phyloP scores from a whole-genome alignment of 2,329 filamentous ascomycete species.

The Pestalotiopsis fici region DNA sequence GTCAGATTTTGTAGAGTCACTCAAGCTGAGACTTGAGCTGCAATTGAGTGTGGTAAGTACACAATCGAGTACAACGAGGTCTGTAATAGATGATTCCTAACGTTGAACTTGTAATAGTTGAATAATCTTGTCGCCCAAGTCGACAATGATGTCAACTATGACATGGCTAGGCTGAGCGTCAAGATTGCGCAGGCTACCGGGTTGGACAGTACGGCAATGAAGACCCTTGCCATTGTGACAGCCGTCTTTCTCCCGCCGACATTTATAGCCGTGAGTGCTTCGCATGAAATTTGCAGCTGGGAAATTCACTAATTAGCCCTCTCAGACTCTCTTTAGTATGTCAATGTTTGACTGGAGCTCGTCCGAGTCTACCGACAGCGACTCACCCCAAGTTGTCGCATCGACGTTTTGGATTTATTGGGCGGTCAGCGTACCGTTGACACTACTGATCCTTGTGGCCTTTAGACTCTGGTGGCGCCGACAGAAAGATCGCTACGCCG shows the following conservation, averaged over 20 bases:
- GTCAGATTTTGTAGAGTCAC: not conserved
- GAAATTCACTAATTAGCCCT: not conserved
- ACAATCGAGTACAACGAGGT: not conserved
- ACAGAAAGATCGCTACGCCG: not conserved
- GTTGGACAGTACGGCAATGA: not conserved
- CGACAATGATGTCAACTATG: not conserved
- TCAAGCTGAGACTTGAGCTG: not conserved
- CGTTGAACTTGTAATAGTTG: not conserved
- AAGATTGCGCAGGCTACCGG: not conserved
- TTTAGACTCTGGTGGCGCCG: not conserved
- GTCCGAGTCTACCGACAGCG: not conserved
- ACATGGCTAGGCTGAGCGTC: not conserved
- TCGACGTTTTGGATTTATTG: not conserved
- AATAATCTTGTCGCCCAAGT: not conserved
- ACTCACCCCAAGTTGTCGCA: not conserved
- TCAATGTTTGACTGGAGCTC: not conserved
- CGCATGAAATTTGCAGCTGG: not conserved
- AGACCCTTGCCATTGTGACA: not conserved
- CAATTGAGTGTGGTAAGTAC: not conserved
- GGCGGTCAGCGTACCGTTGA: not conserved
- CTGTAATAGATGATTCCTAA: no score
- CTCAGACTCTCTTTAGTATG: not conserved
- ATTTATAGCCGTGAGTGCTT: not conserved
- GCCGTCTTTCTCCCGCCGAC: not conserved
- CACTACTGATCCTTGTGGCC: not conserved